Evolutionary conservation across 164 flowering plant genomes (phyloP).

Genomic region (Magnolia kwangsiensis): DNA sequence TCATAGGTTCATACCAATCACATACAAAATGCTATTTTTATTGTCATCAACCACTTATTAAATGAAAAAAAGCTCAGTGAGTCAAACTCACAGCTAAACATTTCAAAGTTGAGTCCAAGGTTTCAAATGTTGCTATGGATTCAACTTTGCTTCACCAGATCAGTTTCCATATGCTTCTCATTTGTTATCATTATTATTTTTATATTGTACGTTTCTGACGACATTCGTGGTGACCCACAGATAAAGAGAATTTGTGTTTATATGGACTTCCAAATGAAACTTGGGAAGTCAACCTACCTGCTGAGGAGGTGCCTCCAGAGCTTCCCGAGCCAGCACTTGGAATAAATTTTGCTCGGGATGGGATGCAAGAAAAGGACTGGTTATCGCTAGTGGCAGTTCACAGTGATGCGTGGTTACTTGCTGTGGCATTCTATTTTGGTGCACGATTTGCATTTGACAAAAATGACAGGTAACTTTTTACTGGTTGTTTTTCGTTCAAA

Average conservation of each 20-base stretch:
- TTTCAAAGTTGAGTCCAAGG: no score
- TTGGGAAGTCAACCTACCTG: slow-evolving; percentile 70
- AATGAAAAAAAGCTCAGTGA: no score
- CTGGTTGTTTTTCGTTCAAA: background rate
- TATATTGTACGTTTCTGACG: background rate
- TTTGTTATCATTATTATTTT: no score
- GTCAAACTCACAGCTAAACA: no score
- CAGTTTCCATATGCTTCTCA: no score
- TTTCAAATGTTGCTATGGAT: no score
- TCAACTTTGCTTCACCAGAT: no score
- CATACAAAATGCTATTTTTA: no score
- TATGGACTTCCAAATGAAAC: slow-evolving; percentile 70
- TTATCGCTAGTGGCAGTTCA: slow-evolving; percentile 65
- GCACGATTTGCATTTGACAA: slow-evolving; percentile 71
- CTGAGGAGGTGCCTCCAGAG: slow-evolving; percentile 78
- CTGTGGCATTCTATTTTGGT: slow-evolving; percentile 69
- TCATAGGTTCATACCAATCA: no score
- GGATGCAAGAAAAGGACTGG: slow-evolving; percentile 73
- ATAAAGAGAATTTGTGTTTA: slow-evolving; percentile 63
- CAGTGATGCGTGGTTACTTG: slow-evolving; percentile 72
- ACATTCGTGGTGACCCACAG: slow-evolving; percentile 20
- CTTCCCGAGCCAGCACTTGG: slow-evolving; percentile 75
- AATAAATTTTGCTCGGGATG: slow-evolving; percentile 70
- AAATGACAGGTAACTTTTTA: slow-evolving; percentile 44
- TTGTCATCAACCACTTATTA: no score